phyloP scores from a whole-genome alignment of 1,284 basidiomycete genomes.

The Naganishia sp. region DNA sequence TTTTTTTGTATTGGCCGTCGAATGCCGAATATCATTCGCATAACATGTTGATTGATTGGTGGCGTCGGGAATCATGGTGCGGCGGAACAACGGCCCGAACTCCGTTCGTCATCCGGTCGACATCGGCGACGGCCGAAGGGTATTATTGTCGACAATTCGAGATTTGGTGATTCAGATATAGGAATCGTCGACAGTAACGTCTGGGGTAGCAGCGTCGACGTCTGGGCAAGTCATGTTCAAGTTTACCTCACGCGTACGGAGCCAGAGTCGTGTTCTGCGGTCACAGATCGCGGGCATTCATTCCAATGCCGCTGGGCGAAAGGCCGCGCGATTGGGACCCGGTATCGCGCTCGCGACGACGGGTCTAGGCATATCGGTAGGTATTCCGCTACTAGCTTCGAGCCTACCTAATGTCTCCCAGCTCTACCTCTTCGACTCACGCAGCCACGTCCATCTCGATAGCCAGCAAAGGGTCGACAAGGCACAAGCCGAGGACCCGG shows the following conservation, averaged over 20 bases:
- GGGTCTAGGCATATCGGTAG: slow-evolving; percentile 16
- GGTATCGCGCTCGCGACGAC: slow-evolving; percentile 6
- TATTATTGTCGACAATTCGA: not conserved
- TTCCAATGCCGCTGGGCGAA: not conserved
- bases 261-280: not conserved
- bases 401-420: not conserved
- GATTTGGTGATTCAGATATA: no score
- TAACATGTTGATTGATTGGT: not conserved
- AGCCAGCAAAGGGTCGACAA: slow-evolving; percentile 22
- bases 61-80: no score
- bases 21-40: not conserved
- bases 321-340: not conserved
- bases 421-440: slow-evolving; percentile 5
- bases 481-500: slow-evolving; percentile 22
- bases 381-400: not conserved
- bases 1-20: not conserved
- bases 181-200: no score
- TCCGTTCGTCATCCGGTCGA: not conserved
- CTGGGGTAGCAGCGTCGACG: no score
- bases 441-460: slow-evolving; percentile 2
- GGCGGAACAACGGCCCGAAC: slow-evolving; percentile 2
- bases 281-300: not conserved
- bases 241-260: not conserved
- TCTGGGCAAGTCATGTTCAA: not conserved
- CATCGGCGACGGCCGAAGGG: not conserved